phyloP scores from a whole-genome alignment of 1,139 yeast genomes.

The Spathaspora sp. region DNA sequence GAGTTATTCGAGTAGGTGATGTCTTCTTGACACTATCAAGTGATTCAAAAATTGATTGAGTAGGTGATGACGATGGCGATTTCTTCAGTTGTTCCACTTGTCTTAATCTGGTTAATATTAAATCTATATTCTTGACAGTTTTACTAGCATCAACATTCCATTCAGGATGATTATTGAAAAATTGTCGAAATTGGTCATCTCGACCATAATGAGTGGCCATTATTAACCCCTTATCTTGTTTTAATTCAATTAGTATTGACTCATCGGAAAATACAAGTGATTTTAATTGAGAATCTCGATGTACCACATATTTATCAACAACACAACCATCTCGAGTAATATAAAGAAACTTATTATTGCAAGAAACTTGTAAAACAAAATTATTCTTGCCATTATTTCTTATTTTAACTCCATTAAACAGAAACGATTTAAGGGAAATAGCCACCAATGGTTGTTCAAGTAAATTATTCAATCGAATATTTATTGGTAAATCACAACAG shows the following conservation, averaged over 20 bases:
- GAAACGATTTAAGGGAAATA: neutral
- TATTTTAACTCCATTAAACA: neutral
- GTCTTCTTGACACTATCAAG: neutral
- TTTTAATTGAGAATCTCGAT: conserved; percentile 11
- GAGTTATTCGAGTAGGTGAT: conserved; percentile 4
- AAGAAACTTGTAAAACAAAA: conserved; percentile 7
- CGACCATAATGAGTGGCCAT: conserved; percentile 12
- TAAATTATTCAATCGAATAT: neutral
- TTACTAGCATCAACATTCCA: conserved; percentile 10
- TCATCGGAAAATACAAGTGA: conserved; percentile 11
- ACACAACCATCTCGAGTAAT: conserved; percentile 8
- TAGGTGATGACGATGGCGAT: neutral
- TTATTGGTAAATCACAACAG: neutral
- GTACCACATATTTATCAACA: conserved; percentile 9
- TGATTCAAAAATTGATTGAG: conserved; percentile 2
- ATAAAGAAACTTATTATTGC: conserved; percentile 11
- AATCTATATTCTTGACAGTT: conserved; percentile 1
- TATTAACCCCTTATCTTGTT: conserved; percentile 7
- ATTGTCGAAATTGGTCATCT: conserved; percentile 12
- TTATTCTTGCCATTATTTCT: neutral
- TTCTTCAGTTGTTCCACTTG: conserved; percentile 1
- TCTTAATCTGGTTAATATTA: neutral
- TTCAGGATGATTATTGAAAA: conserved; percentile 10
- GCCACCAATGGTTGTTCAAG: neutral
- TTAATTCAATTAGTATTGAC: conserved; percentile 11